Evolutionary conservation across 352 stramenopile species (phyloP), one percentile per base, ranked within the genome.

Genomic region (Phytophthora megakarya): DNA sequence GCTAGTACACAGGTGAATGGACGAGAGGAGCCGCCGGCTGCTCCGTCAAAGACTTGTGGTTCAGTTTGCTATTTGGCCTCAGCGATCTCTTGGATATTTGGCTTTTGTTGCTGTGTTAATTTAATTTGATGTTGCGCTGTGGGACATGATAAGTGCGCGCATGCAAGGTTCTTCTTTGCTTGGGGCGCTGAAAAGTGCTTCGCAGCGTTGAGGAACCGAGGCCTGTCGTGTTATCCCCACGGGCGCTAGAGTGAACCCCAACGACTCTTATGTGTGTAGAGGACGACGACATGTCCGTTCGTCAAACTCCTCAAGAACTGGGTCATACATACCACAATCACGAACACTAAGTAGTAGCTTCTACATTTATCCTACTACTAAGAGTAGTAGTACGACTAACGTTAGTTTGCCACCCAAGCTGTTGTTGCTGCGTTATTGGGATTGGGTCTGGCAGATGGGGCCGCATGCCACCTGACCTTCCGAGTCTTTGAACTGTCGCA

Each of bases 261-360:
- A 53, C 42, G 76, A 72, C 66, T 62, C 81, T n/a, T 91, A 88
- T 91, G 82, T 91, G 80, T 91, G 82, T 91, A 91, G 82, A 91
- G 82, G 82, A 79, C 62, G 75, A 67, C 74, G 76, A 84, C 53
- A 55, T 43, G 21, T 73, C 63, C 62, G 75, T 86, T 85, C 65
- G 73, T 65, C 59, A 81, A 67, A 67, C 59, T 85, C 76, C 82
- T 91, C 82, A 91, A 91, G 82, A 91, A 85, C 78, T 91, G 76
- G 80, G 73, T 79, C 80, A 62, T 76, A 87, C 80, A 90, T 77
- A 73, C 30, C 9, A 52, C 28, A 52, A 44, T 19, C n/a, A 61
- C n/a, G 47, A 30, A 42, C 16, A 46, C 5, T 32, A 39, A 32
- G n/a, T 38, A 23, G 22, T 40, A 44, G 32, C 11, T 37, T 64